Conservation (phyloP, 192 early-diverging fungal genomes). For the Coemansia sp. region DNA sequence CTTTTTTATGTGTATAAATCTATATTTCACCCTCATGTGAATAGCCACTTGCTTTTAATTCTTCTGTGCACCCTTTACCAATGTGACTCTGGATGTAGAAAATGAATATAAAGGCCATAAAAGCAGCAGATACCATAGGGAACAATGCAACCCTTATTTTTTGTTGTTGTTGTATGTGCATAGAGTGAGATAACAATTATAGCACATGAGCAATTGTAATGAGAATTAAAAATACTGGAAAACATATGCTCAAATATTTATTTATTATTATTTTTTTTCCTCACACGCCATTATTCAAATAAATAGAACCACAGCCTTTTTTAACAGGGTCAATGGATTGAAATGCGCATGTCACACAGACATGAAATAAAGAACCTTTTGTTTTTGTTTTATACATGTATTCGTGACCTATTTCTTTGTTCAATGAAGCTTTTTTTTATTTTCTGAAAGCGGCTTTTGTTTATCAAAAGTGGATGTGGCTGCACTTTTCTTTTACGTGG, state of each 20-base stretch:
- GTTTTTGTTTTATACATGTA: no score
- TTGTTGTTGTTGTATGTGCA: neutral
- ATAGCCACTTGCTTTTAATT: neutral
- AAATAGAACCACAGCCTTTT: neutral
- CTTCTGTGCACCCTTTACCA: neutral
- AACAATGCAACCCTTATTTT: neutral
- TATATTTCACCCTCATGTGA: neutral
- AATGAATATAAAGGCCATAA: neutral
- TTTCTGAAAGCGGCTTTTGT: neutral
- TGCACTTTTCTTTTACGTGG: neutral
- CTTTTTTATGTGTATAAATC: neutral
- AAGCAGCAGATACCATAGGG: neutral
- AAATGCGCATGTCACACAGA: no score
- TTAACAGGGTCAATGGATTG: neutral
- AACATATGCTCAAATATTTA: neutral
- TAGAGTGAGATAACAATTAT: neutral
- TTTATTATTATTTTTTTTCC: neutral
- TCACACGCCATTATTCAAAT: neutral
- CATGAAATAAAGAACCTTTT: no score
- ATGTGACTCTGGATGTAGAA: neutral
- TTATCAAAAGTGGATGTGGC: no score
- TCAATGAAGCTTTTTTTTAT: no score
- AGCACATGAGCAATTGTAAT: neutral
- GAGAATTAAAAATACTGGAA: neutral
- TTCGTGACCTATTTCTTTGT: no score